Conservation (phyloP, 1,284 basidiomycete species). For the Moesziomyces sp. region DNA sequence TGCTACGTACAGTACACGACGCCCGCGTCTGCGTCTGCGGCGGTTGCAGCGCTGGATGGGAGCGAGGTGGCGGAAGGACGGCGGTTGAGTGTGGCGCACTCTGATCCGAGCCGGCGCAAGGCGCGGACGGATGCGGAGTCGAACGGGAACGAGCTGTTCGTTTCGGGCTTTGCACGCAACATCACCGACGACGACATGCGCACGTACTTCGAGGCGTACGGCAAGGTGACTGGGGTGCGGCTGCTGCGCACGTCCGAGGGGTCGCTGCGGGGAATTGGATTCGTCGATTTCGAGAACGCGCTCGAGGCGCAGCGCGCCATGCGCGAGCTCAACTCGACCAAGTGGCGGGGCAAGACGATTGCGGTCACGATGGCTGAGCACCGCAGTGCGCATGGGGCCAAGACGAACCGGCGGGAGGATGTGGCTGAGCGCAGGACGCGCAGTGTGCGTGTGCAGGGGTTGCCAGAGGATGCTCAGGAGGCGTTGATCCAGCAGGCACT, state of each 20-base stretch:
- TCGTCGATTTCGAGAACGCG: constrained; percentile 81
- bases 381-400: constrained; percentile 9
- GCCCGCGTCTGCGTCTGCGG: constrained; percentile 82
- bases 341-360: constrained; percentile 56
- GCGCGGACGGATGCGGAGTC: constrained; percentile 84
- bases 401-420: neutral
- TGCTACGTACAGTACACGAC: constrained; percentile 92
- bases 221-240: constrained; percentile 80
- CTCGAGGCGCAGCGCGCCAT: constrained; percentile 63
- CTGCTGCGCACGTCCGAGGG: constrained; percentile 80
- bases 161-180: constrained; percentile 82
- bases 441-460: constrained; percentile 43
- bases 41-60: constrained; percentile 81
- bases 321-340: constrained; percentile 54
- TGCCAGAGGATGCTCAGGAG: constrained; percentile 64
- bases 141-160: constrained; percentile 83
- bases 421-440: constrained; percentile 25
- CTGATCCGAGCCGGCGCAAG: constrained; percentile 88
- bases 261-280: constrained; percentile 85
- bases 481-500: constrained; percentile 65
- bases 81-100: constrained; percentile 82
- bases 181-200: constrained; percentile 79
- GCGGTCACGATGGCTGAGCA: constrained; percentile 52
- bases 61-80: constrained; percentile 75
- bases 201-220: constrained; percentile 79